Evolutionary conservation across 768 basidiomycete genomes (phyloP), one percentile per base, ranked within the genome.

Genomic region (Hebeloma cylindrosporum): DNA sequence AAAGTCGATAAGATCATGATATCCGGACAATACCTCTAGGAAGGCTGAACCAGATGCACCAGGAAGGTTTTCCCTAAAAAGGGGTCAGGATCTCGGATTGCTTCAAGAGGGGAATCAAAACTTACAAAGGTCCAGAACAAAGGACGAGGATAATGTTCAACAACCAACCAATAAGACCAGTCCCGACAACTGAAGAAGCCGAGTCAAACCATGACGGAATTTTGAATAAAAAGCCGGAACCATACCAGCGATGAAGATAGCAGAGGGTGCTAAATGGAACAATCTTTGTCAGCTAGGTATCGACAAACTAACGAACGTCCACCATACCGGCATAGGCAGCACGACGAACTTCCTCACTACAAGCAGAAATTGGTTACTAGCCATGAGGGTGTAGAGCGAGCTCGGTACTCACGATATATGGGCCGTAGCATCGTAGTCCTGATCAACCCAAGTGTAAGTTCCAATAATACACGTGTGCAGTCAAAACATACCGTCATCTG

Each of bases 91-190:
- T 30, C 31, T 16, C 3, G n/a, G 9, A 22, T 28, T 27, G 16
- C 28, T 38, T 23, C 7, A 46, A 27, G 2, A 5, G 11, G 32
- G 7, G 32, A 27, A 21, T 18, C 3, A 18, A 13, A 11, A 69
- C 82, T 56, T 50, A 83, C 82, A 88, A 67, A 43, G 81, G 79
- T 5, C 88, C 88, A 14, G 86, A 88, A 63, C 89, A 93, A 7
- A 93, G 71, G n/a, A 93, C 75, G 22, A 92, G 64, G 4, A 91
- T 83, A 51, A 95, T 87, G 64, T 93, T 95, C 48, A 93, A 74
- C 7, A 93, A 57, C 90, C 90, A 93, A 25, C 90, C 89, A 49
- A 90, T 74, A 33, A 85, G 65, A 43, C 85, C 85, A 3, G 85
- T 88, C 4, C 86, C 85, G 45, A 88, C 69, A 21, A 88, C 87